Percentiles rank a stretch among this genome's conserved stretches.
Conservation (phyloP, 2,329 filamentous ascomycete genomes). For the Dothideomycetes sp. region DNA sequence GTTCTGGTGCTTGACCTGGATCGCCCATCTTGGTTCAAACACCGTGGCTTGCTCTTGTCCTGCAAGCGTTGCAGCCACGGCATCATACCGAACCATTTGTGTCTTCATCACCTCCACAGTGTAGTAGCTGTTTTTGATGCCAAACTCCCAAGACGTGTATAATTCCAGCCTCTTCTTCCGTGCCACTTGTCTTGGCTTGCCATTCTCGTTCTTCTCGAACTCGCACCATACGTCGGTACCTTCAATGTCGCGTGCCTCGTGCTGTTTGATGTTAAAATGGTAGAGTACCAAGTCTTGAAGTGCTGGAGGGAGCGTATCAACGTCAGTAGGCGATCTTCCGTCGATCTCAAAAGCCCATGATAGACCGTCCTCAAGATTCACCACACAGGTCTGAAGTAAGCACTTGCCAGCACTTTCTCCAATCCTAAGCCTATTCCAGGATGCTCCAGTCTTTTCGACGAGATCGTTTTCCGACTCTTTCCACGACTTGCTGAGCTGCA, state of each 20-base stretch:
- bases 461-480: neutral
- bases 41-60: constrained; percentile 6
- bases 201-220: constrained; percentile 1
- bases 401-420: neutral
- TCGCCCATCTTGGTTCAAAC: constrained; percentile 18
- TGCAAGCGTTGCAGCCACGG: neutral
- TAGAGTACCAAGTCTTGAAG: neutral
- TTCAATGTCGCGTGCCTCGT: neutral
- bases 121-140: constrained; percentile 5
- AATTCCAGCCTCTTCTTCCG: constrained; percentile 3
- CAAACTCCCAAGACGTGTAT: constrained; percentile 8
- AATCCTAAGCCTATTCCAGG: neutral
- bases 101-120: constrained; percentile 6
- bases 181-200: neutral
- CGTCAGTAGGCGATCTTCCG: no score
- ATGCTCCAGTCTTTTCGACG: neutral
- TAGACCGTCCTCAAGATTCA: neutral
- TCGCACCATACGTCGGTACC: neutral
- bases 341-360: neutral
- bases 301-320: neutral
- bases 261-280: constrained; percentile 1
- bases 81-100: neutral
- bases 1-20: constrained; percentile 17
- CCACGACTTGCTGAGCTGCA: constrained; percentile 18
- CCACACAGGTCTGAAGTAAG: neutral